Evolutionary conservation across 2,329 filamentous ascomycete species (phyloP).

Genomic region (Lizonia empirigonia): DNA sequence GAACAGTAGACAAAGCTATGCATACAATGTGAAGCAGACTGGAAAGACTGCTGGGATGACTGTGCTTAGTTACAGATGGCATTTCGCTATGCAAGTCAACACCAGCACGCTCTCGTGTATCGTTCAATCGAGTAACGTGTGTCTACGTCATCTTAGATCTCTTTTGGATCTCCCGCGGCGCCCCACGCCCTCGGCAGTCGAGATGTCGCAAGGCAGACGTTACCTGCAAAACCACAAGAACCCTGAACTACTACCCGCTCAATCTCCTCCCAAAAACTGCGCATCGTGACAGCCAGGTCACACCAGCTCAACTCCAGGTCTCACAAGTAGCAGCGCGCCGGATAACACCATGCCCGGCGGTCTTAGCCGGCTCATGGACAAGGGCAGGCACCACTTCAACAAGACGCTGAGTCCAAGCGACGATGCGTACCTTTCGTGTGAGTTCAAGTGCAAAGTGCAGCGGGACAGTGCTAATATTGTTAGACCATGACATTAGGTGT

Average conservation of each 20-base stretch:
- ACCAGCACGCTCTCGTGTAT: constrained; percentile 8
- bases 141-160: constrained; percentile 21
- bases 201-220: constrained; percentile 24
- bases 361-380: constrained; percentile 33
- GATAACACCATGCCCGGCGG: constrained; percentile 25
- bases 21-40: background rate
- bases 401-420: constrained; percentile 56
- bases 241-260: background rate
- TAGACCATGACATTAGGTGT: constrained; percentile 71
- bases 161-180: constrained; percentile 16
- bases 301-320: constrained; percentile 9
- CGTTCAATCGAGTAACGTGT: constrained; percentile 17
- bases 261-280: background rate
- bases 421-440: constrained; percentile 73
- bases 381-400: constrained; percentile 37
- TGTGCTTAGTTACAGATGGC: background rate
- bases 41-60: background rate
- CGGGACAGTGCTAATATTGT: constrained; percentile 26
- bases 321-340: constrained; percentile 5
- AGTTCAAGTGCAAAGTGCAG: constrained; percentile 44
- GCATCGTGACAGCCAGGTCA: background rate
- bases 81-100: background rate
- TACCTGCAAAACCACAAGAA: constrained; percentile 16
- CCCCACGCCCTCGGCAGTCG: constrained; percentile 18
- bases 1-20: background rate